phyloP scores from a whole-genome alignment of 495 filamentous ascomycete species.

The Elaphomyces granulatus region DNA sequence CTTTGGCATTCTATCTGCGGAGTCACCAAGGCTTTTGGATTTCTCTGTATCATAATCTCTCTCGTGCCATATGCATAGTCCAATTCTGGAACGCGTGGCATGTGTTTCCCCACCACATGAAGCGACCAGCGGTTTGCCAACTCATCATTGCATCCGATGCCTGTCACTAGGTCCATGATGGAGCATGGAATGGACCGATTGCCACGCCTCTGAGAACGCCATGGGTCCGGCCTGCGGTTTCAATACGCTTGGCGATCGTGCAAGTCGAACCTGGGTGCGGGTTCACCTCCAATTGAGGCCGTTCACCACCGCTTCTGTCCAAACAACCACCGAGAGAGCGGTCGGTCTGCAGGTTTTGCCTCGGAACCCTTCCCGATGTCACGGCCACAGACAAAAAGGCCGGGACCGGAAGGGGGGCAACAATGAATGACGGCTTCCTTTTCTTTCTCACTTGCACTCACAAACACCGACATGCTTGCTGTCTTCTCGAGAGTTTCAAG shows the following conservation, averaged over 20 bases:
- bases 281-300: no score
- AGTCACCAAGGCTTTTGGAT: no score
- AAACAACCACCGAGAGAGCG: constrained; percentile 1
- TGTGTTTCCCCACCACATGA: constrained; percentile 40
- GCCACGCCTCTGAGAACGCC: background rate
- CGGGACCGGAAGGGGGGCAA: no score
- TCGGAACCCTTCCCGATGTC: constrained; percentile 1
- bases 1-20: no score
- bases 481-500: no score
- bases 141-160: constrained; percentile 73
- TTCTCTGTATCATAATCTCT: background rate
- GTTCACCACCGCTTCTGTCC: no score
- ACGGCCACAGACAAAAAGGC: no score
- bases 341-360: background rate
- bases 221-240: background rate
- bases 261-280: no score
- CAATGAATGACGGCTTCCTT: no score
- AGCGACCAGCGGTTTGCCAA: constrained; percentile 67
- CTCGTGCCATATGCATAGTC: background rate
- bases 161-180: constrained; percentile 19
- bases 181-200: background rate
- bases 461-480: no score
- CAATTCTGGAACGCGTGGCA: background rate
- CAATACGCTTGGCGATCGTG: no score
- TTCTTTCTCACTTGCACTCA: no score